Percentiles rank a stretch among this genome's conserved stretches.
Evolutionary conservation across 164 flowering plant species (phyloP).

Genomic region (Annona cherimola): DNA sequence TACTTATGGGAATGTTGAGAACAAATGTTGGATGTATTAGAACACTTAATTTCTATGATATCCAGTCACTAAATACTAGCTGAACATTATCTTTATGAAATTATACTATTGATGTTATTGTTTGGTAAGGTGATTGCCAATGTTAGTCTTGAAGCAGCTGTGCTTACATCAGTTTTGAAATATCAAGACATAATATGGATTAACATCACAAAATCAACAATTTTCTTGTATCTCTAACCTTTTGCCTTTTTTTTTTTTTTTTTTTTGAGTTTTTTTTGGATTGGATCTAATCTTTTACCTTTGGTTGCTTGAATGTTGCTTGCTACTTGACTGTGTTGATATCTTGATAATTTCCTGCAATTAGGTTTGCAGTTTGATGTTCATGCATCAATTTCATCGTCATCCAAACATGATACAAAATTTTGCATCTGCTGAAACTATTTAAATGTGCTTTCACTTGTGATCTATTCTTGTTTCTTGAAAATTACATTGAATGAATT

Average conservation of each 20-base stretch:
- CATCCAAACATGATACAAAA: too few relatives aligned
- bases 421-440: too few relatives aligned
- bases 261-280: too few relatives aligned
- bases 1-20: neutral
- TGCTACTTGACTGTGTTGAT: neutral
- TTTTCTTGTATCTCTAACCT: neutral
- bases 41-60: neutral
- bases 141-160: neutral
- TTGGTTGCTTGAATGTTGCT: neutral
- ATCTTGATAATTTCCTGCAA: neutral
- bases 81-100: neutral
- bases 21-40: neutral
- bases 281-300: too few relatives aligned
- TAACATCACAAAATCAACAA: neutral
- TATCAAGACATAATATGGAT: neutral
- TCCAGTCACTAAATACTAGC: too few relatives aligned
- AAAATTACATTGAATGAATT: too few relatives aligned
- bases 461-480: too few relatives aligned
- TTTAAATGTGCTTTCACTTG: too few relatives aligned
- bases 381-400: neutral
- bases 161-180: neutral
- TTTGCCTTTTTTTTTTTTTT: too few relatives aligned
- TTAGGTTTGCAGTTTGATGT: neutral
- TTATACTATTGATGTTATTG: neutral
- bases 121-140: too few relatives aligned